Percentiles rank a stretch among this genome's conserved stretches.
phyloP scores from a whole-genome alignment of 495 filamentous ascomycete species.

The Collariella sp. region DNA sequence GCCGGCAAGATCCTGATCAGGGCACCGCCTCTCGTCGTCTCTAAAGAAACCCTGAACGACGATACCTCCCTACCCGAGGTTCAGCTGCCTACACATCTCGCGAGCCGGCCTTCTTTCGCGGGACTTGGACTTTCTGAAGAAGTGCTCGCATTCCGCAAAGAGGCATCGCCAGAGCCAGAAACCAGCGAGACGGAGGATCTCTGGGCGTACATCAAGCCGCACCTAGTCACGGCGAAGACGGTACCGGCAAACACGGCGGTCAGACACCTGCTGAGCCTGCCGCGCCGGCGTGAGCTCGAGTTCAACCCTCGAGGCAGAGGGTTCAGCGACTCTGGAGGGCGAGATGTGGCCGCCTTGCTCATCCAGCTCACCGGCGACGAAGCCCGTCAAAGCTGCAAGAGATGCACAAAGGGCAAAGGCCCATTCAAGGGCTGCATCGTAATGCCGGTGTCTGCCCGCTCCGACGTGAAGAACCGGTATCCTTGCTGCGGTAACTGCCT shows the following conservation, averaged over 20 bases:
- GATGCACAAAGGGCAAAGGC: slow-evolving; percentile 12
- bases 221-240: not conserved
- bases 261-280: slow-evolving; percentile 1
- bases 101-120: not conserved
- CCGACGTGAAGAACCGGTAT: slow-evolving; percentile 8
- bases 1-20: slow-evolving; percentile 6
- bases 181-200: not conserved
- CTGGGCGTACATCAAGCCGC: not conserved
- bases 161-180: not conserved
- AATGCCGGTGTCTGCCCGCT: not conserved
- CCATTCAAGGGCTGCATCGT: slow-evolving; percentile 10
- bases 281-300: slow-evolving; percentile 12
- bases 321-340: slow-evolving; percentile 10
- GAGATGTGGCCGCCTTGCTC: slow-evolving; percentile 23
- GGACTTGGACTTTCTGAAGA: not conserved
- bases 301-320: slow-evolving; percentile 3
- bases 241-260: not conserved
- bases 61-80: not conserved
- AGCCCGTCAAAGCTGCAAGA: slow-evolving; percentile 6
- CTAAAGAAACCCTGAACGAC: not conserved
- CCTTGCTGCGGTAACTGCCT: slow-evolving; percentile 17
- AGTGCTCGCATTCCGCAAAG: not conserved
- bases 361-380: slow-evolving; percentile 23
- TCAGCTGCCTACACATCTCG: not conserved
- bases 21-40: slow-evolving; percentile 15